phyloP scores from a whole-genome alignment of 2,329 filamentous ascomycete genomes.

The Cercospora beticola region DNA sequence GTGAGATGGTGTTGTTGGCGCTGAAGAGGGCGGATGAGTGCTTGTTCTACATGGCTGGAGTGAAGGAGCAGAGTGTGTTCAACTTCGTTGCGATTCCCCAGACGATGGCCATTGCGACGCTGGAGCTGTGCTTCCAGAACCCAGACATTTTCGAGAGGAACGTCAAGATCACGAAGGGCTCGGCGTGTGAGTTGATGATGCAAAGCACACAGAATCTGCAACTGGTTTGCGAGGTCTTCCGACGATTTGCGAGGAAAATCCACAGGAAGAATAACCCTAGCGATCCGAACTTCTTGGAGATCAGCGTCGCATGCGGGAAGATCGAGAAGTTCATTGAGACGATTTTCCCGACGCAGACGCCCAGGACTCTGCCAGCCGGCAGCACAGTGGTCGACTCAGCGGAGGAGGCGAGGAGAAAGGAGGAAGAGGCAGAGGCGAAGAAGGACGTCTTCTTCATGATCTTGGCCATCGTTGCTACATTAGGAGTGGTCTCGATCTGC shows the following conservation, averaged over 20 bases:
- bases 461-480: slow-evolving; percentile 63
- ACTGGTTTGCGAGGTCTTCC: slow-evolving; percentile 79
- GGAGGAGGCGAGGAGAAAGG: slow-evolving; percentile 57
- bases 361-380: slow-evolving; percentile 50
- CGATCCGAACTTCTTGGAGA: slow-evolving; percentile 88
- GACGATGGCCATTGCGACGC: slow-evolving; percentile 92
- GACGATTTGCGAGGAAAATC: slow-evolving; percentile 73
- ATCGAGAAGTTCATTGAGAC: slow-evolving; percentile 95
- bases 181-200: slow-evolving; percentile 87
- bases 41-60: slow-evolving; percentile 93
- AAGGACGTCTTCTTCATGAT: slow-evolving; percentile 64
- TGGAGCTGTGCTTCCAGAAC: slow-evolving; percentile 91
- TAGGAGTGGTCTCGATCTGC: slow-evolving; percentile 67
- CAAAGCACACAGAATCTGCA: slow-evolving; percentile 88
- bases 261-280: slow-evolving; percentile 90
- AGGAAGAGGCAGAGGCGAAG: slow-evolving; percentile 53
- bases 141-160: slow-evolving; percentile 80
- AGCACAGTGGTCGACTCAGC: slow-evolving; percentile 44
- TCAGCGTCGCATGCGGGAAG: slow-evolving; percentile 88
- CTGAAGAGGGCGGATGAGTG: slow-evolving; percentile 87
- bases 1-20: slow-evolving; percentile 91
- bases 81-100: slow-evolving; percentile 98
- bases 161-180: slow-evolving; percentile 94
- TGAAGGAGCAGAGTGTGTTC: slow-evolving; percentile 95
- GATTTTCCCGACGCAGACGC: slow-evolving; percentile 81